Conservation (phyloP, 2,329 filamentous ascomycete genomes). For the Penicillium hesseltinei region DNA sequence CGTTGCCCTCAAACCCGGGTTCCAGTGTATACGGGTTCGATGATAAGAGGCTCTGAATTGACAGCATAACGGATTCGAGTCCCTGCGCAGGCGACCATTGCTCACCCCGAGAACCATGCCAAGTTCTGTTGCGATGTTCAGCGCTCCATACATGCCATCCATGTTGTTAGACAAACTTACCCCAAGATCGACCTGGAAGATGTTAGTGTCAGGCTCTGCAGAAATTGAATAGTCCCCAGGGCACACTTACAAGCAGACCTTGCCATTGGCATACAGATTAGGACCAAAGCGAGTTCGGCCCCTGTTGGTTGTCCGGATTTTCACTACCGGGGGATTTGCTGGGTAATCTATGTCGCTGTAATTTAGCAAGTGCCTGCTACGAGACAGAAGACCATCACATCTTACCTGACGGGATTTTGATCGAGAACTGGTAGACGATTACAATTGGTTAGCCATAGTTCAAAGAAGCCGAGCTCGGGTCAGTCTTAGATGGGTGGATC, state of each 20-base stretch:
- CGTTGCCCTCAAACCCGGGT: slow-evolving; percentile 81
- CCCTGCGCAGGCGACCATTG: slow-evolving; percentile 97
- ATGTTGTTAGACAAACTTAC: slow-evolving; percentile 48
- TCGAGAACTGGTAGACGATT: slow-evolving; percentile 59
- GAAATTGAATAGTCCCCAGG: neutral
- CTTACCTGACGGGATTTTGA: slow-evolving; percentile 73
- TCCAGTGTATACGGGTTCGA: slow-evolving; percentile 94
- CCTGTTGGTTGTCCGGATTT: slow-evolving; percentile 79
- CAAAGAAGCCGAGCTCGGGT: neutral
- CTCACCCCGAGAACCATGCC: slow-evolving; percentile 85
- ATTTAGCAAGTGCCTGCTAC: neutral
- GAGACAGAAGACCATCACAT: neutral
- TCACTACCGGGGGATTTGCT: slow-evolving; percentile 58
- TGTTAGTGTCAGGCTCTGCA: slow-evolving; percentile 17
- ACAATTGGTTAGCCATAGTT: slow-evolving; percentile 1
- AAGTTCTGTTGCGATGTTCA: slow-evolving; percentile 65
- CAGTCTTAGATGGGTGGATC: slow-evolving; percentile 22
- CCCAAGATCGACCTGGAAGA: slow-evolving; percentile 73
- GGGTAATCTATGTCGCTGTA: slow-evolving; percentile 70
- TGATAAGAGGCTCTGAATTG: slow-evolving; percentile 95
- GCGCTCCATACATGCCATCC: neutral
- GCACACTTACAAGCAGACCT: slow-evolving; percentile 78
- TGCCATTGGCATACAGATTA: slow-evolving; percentile 89
- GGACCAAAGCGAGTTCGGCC: slow-evolving; percentile 90
- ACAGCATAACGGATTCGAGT: slow-evolving; percentile 88